These are phyloP conservation scores for Batrachochytrium dendrobatidis DNA, from an alignment of 371 early-diverging fungal genomes.

Conservation along the genomic window DNA sequence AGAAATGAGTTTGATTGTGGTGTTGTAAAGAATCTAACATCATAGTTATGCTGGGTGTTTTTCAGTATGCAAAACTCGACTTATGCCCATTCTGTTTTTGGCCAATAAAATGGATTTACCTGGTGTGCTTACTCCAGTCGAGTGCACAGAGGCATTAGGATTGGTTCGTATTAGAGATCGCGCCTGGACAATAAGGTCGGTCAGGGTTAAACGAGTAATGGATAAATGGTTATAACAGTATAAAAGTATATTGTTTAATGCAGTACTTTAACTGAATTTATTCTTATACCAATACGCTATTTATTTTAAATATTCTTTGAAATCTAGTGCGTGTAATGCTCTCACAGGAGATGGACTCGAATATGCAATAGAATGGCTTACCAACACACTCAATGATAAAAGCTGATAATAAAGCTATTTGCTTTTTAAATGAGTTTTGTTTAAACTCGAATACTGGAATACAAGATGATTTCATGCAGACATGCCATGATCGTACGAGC, in stretches of 20 bases:
- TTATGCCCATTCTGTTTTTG: constrained; percentile 22
- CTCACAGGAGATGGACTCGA: constrained; percentile 28
- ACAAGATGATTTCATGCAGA: too few species aligned
- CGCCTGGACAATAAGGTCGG: constrained; percentile 30
- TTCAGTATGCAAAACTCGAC: constrained; percentile 9
- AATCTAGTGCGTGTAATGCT: constrained; percentile 17
- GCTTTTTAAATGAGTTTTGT: background rate
- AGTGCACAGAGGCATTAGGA: constrained; percentile 26
- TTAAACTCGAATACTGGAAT: too few species aligned
- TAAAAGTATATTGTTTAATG: background rate
- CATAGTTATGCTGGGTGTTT: background rate
- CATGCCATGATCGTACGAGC: too few species aligned
- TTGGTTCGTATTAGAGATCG: constrained; percentile 25
- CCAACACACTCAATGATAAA: background rate
- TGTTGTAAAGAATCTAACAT: background rate
- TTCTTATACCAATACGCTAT: constrained; percentile 10
- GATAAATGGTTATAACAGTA: background rate
- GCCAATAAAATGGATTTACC: constrained; percentile 33
- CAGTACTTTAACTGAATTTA: constrained; percentile 3
- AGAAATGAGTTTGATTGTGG: constrained; percentile 1
- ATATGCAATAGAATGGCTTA: constrained; percentile 23
- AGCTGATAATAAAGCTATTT: background rate
- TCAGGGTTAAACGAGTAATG: background rate
- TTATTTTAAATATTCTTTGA: background rate
- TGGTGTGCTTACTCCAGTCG: constrained; percentile 24